Evolutionary conservation across 1,284 basidiomycete species (phyloP).

Genomic region (Apiotrichum gracile): DNA sequence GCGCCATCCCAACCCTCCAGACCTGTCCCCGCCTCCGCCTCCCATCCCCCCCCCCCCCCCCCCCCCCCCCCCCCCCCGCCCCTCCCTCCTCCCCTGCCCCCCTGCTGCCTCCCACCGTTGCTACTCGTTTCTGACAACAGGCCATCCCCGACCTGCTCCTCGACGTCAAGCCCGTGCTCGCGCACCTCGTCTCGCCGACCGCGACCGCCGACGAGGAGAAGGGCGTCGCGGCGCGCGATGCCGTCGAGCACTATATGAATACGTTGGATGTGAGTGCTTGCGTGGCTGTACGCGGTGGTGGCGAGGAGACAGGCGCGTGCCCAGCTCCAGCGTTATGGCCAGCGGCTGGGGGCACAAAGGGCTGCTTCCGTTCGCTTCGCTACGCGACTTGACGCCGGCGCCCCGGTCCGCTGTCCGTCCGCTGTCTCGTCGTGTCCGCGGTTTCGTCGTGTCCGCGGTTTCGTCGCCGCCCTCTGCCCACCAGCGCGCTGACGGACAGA

Average conservation of each 20-base stretch:
- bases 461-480: too few species aligned
- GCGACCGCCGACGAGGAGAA: constrained; percentile 16
- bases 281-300: too few species aligned
- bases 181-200: constrained; percentile 23
- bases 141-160: constrained; percentile 36
- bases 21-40: not conserved
- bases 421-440: too few species aligned
- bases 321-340: too few species aligned
- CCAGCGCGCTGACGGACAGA: constrained; percentile 25
- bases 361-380: too few species aligned
- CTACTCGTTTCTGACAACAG: too few species aligned
- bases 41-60: not conserved
- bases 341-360: too few species aligned
- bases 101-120: not conserved
- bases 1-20: not conserved
- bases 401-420: too few species aligned
- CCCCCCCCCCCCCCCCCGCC: not conserved
- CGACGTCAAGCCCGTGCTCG: constrained; percentile 37
- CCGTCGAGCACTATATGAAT: constrained; percentile 34
- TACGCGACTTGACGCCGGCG: too few species aligned
- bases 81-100: not conserved
- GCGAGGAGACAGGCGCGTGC: too few species aligned
- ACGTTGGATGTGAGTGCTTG: constrained; percentile 35
- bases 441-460: too few species aligned
- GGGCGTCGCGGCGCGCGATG: constrained; percentile 23